Base-by-base conservation (phyloP, 108 stramenopile species). In the Heterococcus sp. region DNA sequence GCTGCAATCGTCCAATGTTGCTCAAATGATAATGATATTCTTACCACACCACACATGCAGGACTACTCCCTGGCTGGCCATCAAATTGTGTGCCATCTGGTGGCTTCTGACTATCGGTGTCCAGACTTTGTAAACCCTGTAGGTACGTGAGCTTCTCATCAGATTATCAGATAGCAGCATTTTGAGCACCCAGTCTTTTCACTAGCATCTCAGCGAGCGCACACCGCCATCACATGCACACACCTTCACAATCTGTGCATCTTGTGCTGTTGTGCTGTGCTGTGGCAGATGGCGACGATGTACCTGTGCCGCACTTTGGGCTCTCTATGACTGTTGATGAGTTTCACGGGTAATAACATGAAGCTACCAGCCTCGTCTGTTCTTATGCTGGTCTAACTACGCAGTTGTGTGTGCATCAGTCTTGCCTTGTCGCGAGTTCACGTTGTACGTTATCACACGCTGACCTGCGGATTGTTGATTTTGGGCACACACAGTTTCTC, bases 81-180 rank as follows among this genome's bases (percentile, higher is more conserved):
- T 85, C 98, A 99, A 29, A 82, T 82, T 29, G 81, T 82, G 1
- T 74, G 81, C 8, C 81, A 82, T 68, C 38, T 72, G 92, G 98
- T 94, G 8, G 93, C 95, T 4, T 46, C 89, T 28, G 90, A 95
- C 66, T 98, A 97, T 72, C 90, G 94, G 32, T 95, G 93, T 77
- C 86, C 87, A 27, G 98, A 99, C 81, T 95, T 91, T 71, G 93
- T 88, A 92, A 99, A 99, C 70, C 98, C 98, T 11, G 98, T 99
- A 27, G 79, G 79, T 81, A 34, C 37, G 72, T 81, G 36, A 65
- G 72, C 5, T 69, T 26, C 58, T 63, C 58, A 63, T 63, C 58
- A 63, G 26, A 26, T 63, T 26, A 26, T 63, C 26, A 26, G 58
- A 63, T 26, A 26, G 58, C 58, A 26, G 26, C 58, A 26, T 26